Percentiles rank a stretch among this genome's conserved stretches.
Evolutionary conservation across 2,329 filamentous ascomycete genomes (phyloP).

Genomic region (Purpureocillium takamizusanense): DNA sequence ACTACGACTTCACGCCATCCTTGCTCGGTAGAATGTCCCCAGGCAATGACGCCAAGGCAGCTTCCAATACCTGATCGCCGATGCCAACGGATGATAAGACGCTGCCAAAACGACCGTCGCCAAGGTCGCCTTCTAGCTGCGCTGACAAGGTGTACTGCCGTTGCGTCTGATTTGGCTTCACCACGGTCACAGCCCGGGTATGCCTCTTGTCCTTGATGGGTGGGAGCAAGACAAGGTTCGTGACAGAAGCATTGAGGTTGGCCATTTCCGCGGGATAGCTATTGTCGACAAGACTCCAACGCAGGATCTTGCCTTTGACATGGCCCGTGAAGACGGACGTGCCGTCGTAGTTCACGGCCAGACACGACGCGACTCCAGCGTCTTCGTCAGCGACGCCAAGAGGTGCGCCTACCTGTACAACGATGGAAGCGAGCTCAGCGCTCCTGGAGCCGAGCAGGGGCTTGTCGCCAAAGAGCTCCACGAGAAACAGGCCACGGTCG

Average conservation of each 20-base stretch:
- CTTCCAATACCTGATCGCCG: too few relatives aligned
- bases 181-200: constrained; percentile 50
- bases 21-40: too few relatives aligned
- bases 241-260: constrained; percentile 72
- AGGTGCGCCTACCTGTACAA: constrained; percentile 44
- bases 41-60: too few relatives aligned
- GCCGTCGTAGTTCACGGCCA: constrained; percentile 75
- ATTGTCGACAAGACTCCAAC: constrained; percentile 70
- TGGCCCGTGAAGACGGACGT: constrained; percentile 76
- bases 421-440: constrained; percentile 45
- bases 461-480: constrained; percentile 59
- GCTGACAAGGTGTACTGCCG: constrained; percentile 57
- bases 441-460: constrained; percentile 44
- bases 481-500: constrained; percentile 68
- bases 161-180: constrained; percentile 70
- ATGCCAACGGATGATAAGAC: too few relatives aligned
- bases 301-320: constrained; percentile 64
- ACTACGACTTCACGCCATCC: too few relatives aligned
- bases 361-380: constrained; percentile 54
- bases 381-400: constrained; percentile 52
- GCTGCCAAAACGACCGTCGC: constrained; percentile 8
- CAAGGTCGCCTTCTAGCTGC: constrained; percentile 44
- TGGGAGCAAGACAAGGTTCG: constrained; percentile 67
- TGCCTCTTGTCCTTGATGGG: constrained; percentile 36
- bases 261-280: constrained; percentile 58